Conservation (phyloP, 257 asterid genomes). For the Leonotis leonurus region DNA sequence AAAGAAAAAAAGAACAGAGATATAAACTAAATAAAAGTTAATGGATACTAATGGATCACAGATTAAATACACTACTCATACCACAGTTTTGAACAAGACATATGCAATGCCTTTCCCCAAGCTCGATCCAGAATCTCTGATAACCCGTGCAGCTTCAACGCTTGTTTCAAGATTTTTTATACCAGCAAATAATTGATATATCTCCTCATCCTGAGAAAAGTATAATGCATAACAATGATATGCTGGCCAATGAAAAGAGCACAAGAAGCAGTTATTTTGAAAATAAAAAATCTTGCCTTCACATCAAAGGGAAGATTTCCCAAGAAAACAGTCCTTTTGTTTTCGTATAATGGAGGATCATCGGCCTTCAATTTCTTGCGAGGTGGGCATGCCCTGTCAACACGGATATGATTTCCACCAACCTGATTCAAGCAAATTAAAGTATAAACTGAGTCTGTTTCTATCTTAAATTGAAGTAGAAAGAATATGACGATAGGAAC, state of each 20-base stretch:
- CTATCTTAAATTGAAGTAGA: background rate
- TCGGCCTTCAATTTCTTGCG: slow-evolving; percentile 91
- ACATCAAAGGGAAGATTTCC: slow-evolving; percentile 97
- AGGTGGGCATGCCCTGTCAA: slow-evolving; percentile 97
- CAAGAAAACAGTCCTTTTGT: slow-evolving; percentile 73
- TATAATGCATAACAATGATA: slow-evolving; percentile 4
- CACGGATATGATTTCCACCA: slow-evolving; percentile 89
- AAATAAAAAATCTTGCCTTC: slow-evolving; percentile 41
- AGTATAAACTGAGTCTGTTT: background rate
- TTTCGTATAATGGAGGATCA: slow-evolving; percentile 52
- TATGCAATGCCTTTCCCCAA: slow-evolving; percentile 95
- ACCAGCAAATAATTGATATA: slow-evolving; percentile 61
- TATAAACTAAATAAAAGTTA: background rate
- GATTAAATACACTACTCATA: slow-evolving; percentile 26
- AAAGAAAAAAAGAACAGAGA: background rate
- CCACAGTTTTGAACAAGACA: slow-evolving; percentile 82
- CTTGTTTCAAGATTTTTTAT: slow-evolving; percentile 64
- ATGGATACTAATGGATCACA: background rate
- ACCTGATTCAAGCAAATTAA: slow-evolving; percentile 39
- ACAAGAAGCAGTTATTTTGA: background rate
- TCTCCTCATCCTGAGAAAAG: slow-evolving; percentile 70
- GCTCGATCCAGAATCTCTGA: slow-evolving; percentile 89
- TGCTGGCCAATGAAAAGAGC: background rate
- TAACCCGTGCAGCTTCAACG: slow-evolving; percentile 79
- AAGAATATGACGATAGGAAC: slow-evolving; percentile 9